Base-by-base conservation (phyloP, 495 filamentous ascomycete species). In the Neurospora sp. region DNA sequence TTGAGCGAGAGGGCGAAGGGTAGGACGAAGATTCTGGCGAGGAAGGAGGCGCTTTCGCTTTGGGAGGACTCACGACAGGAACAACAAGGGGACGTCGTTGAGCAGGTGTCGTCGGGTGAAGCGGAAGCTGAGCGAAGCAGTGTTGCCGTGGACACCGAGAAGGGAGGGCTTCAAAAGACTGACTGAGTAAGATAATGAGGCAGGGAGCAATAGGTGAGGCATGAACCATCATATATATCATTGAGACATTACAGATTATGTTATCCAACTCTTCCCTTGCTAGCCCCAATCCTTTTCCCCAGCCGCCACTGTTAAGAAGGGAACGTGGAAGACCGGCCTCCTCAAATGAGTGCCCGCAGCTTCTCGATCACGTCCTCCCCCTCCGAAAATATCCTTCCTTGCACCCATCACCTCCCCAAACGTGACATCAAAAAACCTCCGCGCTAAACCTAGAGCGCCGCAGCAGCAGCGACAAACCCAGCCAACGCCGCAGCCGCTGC, bases 21-120 rank as follows among this genome's bases (percentile, higher is more conserved):
- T 9, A 53, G 74, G 40, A 39, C 20, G 6, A 18, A 70, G 68
- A 74, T 74, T 27, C 39, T 75, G 69, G 22, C 22, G 53, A 61
- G 7, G 12, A 6, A 61, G 53, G 53, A 9, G 53, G 53, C 53
- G 12, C 27, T 61, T 27, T 31, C 22, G 11, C 12, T 61, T 16
- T 61, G 27, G 53, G 22, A 16, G 22, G 5, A 61, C 6, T 27
- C 22, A 12, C 11, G 3, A 6, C 53, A 35, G 12, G 12, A 18
- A 1, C 46, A 53, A 5, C 46, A 53, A 11, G 5, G 0, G 53
- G 53, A 35, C 0, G 46, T 1, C 3, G 20, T 0, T 4, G 46
- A 27, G 20, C 8, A 53, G 46, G 46, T 53, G 10, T 9, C 9
- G 46, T 20, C 20, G 27, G 53, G 27, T 16, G 53, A 31, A 4